These are phyloP conservation scores for Wickerhamiella kurtzmanii DNA, from an alignment of 805 yeast species.

Conservation along the genomic window DNA sequence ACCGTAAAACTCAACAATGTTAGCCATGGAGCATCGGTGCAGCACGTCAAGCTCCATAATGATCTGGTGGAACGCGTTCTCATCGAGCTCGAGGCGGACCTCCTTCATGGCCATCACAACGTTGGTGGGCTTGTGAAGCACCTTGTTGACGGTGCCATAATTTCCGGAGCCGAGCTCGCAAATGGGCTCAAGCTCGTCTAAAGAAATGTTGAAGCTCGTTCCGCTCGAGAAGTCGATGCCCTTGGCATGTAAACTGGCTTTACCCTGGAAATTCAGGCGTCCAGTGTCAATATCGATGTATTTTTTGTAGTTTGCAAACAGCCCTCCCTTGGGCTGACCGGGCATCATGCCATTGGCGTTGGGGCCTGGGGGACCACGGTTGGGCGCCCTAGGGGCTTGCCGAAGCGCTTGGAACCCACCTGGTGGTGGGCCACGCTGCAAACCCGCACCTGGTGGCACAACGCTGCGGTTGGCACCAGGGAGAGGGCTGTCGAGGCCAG, in stretches of 20 bases:
- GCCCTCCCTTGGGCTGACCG: conserved; percentile 11
- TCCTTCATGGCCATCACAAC: conserved; percentile 96
- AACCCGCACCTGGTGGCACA: not conserved
- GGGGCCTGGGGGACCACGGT: conserved; percentile 19
- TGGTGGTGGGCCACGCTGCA: not conserved
- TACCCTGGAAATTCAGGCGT: conserved; percentile 80
- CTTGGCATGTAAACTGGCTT: conserved; percentile 78
- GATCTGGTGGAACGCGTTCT: conserved; percentile 84
- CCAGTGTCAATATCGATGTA: conserved; percentile 90
- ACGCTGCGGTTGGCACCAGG: not conserved
- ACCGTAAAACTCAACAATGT: conserved; percentile 91
- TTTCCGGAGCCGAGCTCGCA: conserved; percentile 92
- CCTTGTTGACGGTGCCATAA: conserved; percentile 91
- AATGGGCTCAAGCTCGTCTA: conserved; percentile 56
- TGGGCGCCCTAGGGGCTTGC: conserved; percentile 2
- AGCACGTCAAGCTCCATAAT: conserved; percentile 91
- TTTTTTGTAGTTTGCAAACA: conserved; percentile 73
- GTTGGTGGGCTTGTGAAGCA: conserved; percentile 82
- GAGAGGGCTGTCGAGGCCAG: conserved; percentile 5
- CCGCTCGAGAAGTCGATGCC: conserved; percentile 90
- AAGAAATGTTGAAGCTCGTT: conserved; percentile 67
- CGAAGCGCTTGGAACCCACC: conserved; percentile 11
- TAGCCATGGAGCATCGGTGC: conserved; percentile 81
- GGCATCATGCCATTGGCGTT: conserved; percentile 7
- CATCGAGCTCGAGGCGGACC: conserved; percentile 84